These are phyloP conservation scores for Stephanocyclus meneghinianus DNA, from an alignment of 352 stramenopile genomes.

Conservation along the genomic window DNA sequence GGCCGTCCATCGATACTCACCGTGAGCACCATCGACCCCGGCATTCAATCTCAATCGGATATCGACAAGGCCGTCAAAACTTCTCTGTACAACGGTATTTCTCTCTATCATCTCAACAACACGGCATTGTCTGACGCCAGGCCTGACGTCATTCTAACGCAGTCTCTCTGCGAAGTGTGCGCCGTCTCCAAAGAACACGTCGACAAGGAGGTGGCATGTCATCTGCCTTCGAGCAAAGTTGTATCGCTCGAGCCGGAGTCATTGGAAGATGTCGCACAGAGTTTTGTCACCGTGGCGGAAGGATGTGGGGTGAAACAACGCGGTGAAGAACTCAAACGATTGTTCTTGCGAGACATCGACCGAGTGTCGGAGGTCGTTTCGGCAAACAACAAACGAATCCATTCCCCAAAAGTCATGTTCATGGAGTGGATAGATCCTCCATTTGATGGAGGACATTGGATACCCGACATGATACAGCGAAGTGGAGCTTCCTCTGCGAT, in stretches of 20 bases:
- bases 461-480: slow-evolving; percentile 60
- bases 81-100: slow-evolving; percentile 42
- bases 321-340: slow-evolving; percentile 31
- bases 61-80: slow-evolving; percentile 72
- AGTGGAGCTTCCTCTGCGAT: slow-evolving; percentile 34
- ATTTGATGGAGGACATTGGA: slow-evolving; percentile 81
- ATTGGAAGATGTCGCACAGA: slow-evolving; percentile 49
- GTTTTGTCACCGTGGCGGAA: slow-evolving; percentile 53
- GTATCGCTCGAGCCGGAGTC: slow-evolving; percentile 51
- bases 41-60: slow-evolving; percentile 53
- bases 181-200: slow-evolving; percentile 54
- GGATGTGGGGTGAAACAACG: slow-evolving; percentile 57
- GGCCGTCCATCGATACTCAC: slow-evolving; percentile 27
- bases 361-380: slow-evolving; percentile 13
- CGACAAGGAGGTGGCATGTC: slow-evolving; percentile 25
- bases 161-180: slow-evolving; percentile 80
- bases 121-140: slow-evolving; percentile 37
- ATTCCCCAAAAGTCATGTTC: slow-evolving; percentile 51
- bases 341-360: slow-evolving; percentile 47
- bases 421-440: slow-evolving; percentile 78
- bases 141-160: slow-evolving; percentile 72
- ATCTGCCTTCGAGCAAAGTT: slow-evolving; percentile 39
- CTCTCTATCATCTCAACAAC: slow-evolving; percentile 73
- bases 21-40: slow-evolving; percentile 43
- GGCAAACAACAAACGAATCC: neutral